phyloP scores from a whole-genome alignment of 2,329 filamentous ascomycete species.

The Stylonectria norvegica region DNA sequence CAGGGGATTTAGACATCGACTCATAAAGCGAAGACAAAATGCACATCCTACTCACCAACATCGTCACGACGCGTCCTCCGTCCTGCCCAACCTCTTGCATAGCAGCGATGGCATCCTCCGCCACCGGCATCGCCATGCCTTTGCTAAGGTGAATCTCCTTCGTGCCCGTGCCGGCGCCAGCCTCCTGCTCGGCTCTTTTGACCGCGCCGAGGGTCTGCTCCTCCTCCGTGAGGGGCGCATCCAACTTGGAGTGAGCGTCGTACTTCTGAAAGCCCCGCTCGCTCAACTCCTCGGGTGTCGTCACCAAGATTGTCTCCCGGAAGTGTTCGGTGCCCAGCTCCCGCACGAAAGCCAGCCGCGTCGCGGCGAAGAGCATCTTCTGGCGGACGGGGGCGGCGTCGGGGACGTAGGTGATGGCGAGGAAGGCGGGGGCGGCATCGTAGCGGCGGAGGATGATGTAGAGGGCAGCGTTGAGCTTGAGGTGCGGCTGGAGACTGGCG shows the following conservation, averaged over 20 bases:
- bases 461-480: constrained; percentile 64
- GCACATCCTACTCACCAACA: constrained; percentile 53
- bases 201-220: constrained; percentile 69
- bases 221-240: constrained; percentile 74
- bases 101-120: constrained; percentile 61
- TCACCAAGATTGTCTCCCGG: constrained; percentile 71
- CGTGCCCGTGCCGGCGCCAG: constrained; percentile 63
- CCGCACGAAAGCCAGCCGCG: constrained; percentile 69
- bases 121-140: constrained; percentile 55
- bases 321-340: constrained; percentile 79
- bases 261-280: constrained; percentile 68
- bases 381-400: constrained; percentile 75
- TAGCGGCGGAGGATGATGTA: constrained; percentile 74
- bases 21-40: background rate
- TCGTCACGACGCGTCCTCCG: constrained; percentile 53
- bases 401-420: constrained; percentile 75
- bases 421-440: constrained; percentile 53
- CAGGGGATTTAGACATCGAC: constrained; percentile 5
- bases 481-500: constrained; percentile 55
- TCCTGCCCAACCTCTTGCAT: constrained; percentile 56
- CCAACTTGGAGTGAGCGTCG: constrained; percentile 61
- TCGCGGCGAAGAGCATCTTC: constrained; percentile 83
- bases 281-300: constrained; percentile 65
- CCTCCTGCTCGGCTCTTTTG: constrained; percentile 71
- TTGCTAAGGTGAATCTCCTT: constrained; percentile 59